phyloP scores from a whole-genome alignment of 257 asterid species.

The Knoxia roxburghii region DNA sequence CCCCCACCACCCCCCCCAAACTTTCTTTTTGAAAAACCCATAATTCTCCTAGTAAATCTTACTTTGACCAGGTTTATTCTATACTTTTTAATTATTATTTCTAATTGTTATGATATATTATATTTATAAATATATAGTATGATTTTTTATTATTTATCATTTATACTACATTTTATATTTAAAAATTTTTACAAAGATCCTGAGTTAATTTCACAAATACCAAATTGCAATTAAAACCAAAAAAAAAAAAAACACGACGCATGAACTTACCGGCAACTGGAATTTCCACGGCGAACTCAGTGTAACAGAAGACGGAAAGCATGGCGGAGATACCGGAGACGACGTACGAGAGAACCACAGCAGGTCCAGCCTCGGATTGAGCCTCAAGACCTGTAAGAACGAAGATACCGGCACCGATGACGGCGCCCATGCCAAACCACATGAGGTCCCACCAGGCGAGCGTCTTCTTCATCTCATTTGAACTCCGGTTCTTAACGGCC shows the following conservation, averaged over 20 bases:
- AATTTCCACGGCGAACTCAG: slow-evolving; percentile 80
- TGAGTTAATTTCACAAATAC: too few relatives aligned
- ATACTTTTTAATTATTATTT: too few relatives aligned
- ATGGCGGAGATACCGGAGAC: slow-evolving; percentile 76
- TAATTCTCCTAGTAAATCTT: too few relatives aligned
- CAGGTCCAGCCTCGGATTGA: slow-evolving; percentile 45
- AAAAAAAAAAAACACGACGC: neutral
- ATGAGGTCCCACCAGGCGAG: slow-evolving; percentile 83
- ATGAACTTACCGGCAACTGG: slow-evolving; percentile 62
- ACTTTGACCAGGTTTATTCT: too few relatives aligned
- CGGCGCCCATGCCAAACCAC: slow-evolving; percentile 94
- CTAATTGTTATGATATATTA: too few relatives aligned
- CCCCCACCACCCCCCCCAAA: too few relatives aligned
- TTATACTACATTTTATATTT: too few relatives aligned
- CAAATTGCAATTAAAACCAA: neutral
- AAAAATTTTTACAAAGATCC: too few relatives aligned
- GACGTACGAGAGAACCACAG: slow-evolving; percentile 62
- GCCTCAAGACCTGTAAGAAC: slow-evolving; percentile 77
- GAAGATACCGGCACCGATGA: slow-evolving; percentile 82
- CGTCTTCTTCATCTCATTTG: slow-evolving; percentile 60
- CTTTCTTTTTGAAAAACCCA: too few relatives aligned
- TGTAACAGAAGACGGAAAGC: slow-evolving; percentile 84
- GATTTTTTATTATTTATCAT: too few relatives aligned
- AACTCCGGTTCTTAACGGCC: slow-evolving; percentile 48
- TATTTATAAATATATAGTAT: too few relatives aligned